Conservation (phyloP, 164 flowering plant species). For the Malania oleifera region DNA sequence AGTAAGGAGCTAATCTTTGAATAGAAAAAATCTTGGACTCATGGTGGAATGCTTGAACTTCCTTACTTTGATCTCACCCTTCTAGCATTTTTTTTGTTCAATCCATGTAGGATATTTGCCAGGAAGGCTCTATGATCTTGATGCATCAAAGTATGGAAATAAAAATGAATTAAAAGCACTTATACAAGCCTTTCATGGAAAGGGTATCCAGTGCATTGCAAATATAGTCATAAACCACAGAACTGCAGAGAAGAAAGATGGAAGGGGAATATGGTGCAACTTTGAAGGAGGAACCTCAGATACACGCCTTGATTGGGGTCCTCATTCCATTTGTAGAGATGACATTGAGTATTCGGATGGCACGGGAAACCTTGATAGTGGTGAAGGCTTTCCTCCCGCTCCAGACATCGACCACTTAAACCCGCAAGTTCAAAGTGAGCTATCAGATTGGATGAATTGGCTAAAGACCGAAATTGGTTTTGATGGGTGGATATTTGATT, state of each 20-base stretch:
- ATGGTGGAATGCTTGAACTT: too few relatives aligned
- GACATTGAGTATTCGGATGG: neutral
- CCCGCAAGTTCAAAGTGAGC: neutral
- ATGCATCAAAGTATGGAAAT: neutral
- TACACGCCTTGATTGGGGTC: neutral
- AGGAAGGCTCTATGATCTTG: neutral
- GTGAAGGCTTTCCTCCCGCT: neutral
- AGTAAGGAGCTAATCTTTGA: too few relatives aligned
- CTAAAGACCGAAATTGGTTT: neutral
- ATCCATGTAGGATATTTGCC: neutral
- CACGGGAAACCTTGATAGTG: neutral
- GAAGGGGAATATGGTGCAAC: neutral
- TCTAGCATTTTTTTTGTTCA: neutral
- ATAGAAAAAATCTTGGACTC: too few relatives aligned
- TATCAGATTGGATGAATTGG: too few relatives aligned
- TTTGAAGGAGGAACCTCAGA: conserved; percentile 1
- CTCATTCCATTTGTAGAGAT: neutral
- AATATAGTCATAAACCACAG: neutral
- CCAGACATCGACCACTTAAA: neutral
- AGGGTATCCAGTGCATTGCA: neutral
- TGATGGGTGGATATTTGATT: neutral
- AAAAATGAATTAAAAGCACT: neutral
- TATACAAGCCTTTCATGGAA: neutral
- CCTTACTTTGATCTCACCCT: too few relatives aligned
- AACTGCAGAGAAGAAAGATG: neutral